A percentile compares a stretch with the other conserved stretches of the same genome.
phyloP scores from a whole-genome alignment of 352 stramenopile genomes.

The Phytophthora capsici region DNA sequence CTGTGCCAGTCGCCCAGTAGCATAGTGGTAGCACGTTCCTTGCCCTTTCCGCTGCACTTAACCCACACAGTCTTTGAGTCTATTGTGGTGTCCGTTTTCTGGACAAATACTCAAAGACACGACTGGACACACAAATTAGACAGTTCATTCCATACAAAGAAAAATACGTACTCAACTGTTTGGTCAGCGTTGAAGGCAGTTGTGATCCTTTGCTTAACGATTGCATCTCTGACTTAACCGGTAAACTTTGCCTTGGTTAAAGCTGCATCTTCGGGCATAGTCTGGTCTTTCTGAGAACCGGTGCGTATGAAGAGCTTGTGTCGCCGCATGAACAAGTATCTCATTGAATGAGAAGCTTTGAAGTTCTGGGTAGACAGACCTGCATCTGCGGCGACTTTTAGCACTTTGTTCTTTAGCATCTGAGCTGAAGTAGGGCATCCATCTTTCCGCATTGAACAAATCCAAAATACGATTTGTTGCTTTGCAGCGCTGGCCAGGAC shows the following conservation, averaged over 20 bases:
- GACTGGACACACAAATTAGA: not conserved
- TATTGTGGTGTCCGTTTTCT: not conserved
- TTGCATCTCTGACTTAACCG: not conserved
- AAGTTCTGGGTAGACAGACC: not conserved
- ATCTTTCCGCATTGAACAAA: conserved; percentile 4
- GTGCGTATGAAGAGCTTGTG: conserved; percentile 9
- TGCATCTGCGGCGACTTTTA: conserved; percentile 12
- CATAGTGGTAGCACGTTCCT: conserved; percentile 5
- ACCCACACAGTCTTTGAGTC: conserved; percentile 7
- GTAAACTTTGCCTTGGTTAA: not conserved
- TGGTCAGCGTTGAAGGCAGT: conserved; percentile 10
- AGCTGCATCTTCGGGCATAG: conserved; percentile 9
- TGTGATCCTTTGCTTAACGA: not conserved
- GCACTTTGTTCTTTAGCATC: conserved; percentile 4
- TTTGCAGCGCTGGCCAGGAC: conserved; percentile 4
- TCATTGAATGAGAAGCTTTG: conserved; percentile 10
- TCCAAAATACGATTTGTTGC: conserved; percentile 3
- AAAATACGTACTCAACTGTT: not conserved
- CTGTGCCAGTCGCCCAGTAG: conserved; percentile 4
- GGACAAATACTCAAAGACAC: not conserved
- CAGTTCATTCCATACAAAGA: not conserved
- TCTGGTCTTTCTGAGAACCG: not conserved
- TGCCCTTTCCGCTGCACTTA: conserved; percentile 5
- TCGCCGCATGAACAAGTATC: not conserved
- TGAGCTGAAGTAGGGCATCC: not conserved